Percentiles rank a stretch among this genome's conserved stretches.
These are phyloP conservation scores for Saprolegnia parasitica DNA, from an alignment of 352 stramenopile species.

Conservation along the genomic window DNA sequence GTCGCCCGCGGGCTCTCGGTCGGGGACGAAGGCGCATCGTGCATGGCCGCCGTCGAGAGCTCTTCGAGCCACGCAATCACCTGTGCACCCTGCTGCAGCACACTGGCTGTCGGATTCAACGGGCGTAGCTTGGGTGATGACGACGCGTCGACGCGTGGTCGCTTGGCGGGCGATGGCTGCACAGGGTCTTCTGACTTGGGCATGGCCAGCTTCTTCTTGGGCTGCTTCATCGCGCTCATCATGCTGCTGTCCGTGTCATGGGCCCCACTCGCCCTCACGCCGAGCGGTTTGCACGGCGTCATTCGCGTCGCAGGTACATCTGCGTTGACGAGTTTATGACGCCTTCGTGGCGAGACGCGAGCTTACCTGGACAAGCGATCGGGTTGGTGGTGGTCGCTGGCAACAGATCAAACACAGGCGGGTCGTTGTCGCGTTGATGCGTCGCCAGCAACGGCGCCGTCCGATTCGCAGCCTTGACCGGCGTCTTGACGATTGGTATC, in stretches of 20 bases:
- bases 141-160: background rate
- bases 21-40: background rate
- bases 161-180: background rate
- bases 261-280: too few species aligned
- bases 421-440: too few species aligned
- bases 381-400: too few species aligned
- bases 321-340: too few species aligned
- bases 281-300: too few species aligned
- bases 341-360: too few species aligned
- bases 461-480: too few species aligned
- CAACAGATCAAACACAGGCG: too few species aligned
- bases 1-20: background rate
- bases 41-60: background rate
- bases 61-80: constrained; percentile 23
- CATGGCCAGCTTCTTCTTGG: background rate
- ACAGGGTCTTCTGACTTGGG: background rate
- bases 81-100: constrained; percentile 20
- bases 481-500: too few species aligned
- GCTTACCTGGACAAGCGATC: too few species aligned
- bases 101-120: constrained; percentile 1
- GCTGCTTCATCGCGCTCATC: background rate
- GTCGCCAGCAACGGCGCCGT: too few species aligned
- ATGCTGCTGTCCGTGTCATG: background rate
- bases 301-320: too few species aligned
- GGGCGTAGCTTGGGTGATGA: background rate